Conservation (phyloP, 2,329 filamentous ascomycete species). For the Chaetomiaceae sp. region DNA sequence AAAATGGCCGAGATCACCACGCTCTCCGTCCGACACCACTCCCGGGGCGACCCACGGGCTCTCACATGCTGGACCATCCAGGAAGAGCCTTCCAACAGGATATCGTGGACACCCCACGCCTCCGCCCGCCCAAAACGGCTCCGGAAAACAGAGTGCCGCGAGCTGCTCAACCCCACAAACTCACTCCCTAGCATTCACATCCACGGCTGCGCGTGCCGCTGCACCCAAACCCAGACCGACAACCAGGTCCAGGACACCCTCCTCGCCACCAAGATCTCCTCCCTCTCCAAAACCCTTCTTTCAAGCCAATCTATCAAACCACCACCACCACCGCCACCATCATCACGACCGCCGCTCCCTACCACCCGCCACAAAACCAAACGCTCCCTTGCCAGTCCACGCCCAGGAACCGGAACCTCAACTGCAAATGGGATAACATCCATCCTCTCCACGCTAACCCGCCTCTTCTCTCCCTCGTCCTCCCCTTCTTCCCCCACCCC, state of each 20-base stretch:
- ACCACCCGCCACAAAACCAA: background rate
- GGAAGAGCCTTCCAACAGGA: conserved; percentile 3
- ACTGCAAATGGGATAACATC: background rate
- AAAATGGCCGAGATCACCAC: conserved; percentile 1
- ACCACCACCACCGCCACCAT: background rate
- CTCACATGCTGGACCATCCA: conserved; percentile 4
- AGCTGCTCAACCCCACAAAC: conserved; percentile 19
- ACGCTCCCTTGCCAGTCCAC: too few species aligned
- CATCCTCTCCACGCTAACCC: conserved; percentile 4
- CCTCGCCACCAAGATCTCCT: conserved; percentile 16
- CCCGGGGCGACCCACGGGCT: conserved; percentile 2
- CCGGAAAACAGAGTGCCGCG: conserved; percentile 17
- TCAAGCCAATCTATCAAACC: background rate
- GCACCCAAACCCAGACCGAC: conserved; percentile 4
- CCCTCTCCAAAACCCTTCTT: conserved; percentile 14
- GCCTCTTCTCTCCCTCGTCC: background rate
- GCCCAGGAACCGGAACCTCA: too few species aligned
- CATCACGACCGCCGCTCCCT: background rate
- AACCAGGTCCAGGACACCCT: conserved; percentile 12
- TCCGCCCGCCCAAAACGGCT: conserved; percentile 12
- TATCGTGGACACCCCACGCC: conserved; percentile 9
- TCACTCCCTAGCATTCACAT: conserved; percentile 21
- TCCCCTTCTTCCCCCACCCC: background rate
- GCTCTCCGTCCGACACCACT: conserved; percentile 2
- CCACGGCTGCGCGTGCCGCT: conserved; percentile 21